Base-by-base conservation (phyloP, 495 filamentous ascomycete species). In the Viridothelium virens region DNA sequence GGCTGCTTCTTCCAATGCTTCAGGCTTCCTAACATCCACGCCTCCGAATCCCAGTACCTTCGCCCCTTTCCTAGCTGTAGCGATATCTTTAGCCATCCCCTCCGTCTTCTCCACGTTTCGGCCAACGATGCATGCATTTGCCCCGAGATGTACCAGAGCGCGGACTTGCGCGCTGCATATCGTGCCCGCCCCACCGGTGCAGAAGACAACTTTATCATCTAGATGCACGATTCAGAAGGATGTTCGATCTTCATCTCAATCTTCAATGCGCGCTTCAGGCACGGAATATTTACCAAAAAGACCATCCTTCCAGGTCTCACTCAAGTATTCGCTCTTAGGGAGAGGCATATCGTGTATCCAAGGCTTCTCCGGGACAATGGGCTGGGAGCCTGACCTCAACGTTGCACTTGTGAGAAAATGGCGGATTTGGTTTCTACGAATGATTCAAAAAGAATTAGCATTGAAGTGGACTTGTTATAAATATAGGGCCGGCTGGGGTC, bases 141-240 rank as follows among this genome's bases (percentile, higher is more conserved):
- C 92, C 65, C 94, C 94, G 39, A 98, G 89, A 64, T 92, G 82
- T 16, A 98, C 90, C 47, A 98, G 76, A 16, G 92, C 94, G 64
- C 90, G 86, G 47, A 96, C 94, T 77, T 97, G 94, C 9, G 88
- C 91, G 70, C 89, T 92, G 77, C 94, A 95, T 70, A 98, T 98
- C 14, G 91, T 88, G 46, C 94, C 94, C 1, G 91, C 91, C 63
- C 94, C 94, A 48, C 94, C 94, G 37, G 94, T 98, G 73, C 95
- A 95, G 80, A 97, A 93, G 69, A 97, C 83, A 25, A 97, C 92
- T 74, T 94, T 94, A 73, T 90, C 87, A 65, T 85, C 90, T 71
- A 31, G 18, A 33, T 64, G 5, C 2, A 9, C 34, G 14, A 25
- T 14, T 63, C 16, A 46, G 37, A 31, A 47, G 14, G 44, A 0